Percentiles rank a stretch among this genome's conserved stretches.
phyloP scores from a whole-genome alignment of 73 alveolate species.

The Blepharisma stoltei region DNA sequence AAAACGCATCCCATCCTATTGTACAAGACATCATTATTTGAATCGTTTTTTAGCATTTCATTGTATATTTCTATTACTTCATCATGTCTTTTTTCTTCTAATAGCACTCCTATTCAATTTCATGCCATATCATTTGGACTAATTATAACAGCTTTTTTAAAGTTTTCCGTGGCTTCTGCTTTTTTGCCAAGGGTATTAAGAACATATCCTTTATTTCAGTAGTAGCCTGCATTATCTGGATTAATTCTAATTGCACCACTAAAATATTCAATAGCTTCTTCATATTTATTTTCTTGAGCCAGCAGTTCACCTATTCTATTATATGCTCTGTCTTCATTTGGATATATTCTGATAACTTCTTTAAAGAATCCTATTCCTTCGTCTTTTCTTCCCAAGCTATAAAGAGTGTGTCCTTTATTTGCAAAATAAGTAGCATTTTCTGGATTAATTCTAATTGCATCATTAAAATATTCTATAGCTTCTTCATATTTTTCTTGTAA shows the following conservation, averaged over 20 bases:
- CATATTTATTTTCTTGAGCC: background rate
- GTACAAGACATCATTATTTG: background rate
- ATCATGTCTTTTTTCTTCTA: background rate
- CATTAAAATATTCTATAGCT: background rate
- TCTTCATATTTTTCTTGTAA: background rate
- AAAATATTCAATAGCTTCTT: background rate
- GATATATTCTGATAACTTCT: background rate
- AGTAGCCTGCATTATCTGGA: background rate
- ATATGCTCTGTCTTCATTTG: background rate
- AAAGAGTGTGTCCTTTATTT: background rate
- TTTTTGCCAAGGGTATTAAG: background rate
- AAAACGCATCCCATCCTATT: background rate
- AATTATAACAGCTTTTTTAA: slow-evolving; percentile 3
- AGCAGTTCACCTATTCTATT: background rate
- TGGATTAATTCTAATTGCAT: background rate
- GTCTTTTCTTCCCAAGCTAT: background rate
- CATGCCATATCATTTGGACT: background rate
- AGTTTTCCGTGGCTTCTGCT: background rate
- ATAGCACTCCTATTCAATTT: background rate
- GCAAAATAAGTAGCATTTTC: background rate
- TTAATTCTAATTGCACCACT: background rate
- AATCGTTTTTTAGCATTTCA: background rate
- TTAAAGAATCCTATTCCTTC: background rate
- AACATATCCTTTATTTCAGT: background rate
- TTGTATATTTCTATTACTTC: background rate